A percentile compares a stretch with the other conserved stretches of the same genome.
phyloP scores from a whole-genome alignment of 441 rosid genomes.

The Capsella rubella region DNA sequence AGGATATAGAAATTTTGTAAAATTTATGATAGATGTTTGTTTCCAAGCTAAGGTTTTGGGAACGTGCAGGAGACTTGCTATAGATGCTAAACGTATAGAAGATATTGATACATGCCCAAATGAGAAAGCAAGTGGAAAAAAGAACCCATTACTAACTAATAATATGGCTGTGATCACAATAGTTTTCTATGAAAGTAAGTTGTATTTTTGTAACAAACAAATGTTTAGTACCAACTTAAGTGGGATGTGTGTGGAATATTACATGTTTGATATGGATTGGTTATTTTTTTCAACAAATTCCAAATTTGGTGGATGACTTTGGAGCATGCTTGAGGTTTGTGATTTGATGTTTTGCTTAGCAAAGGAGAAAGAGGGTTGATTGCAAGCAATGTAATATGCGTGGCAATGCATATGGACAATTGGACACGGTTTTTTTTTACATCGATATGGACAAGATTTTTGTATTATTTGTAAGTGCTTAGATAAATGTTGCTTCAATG shows the following conservation, averaged over 20 bases:
- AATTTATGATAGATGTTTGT: conserved; percentile 14
- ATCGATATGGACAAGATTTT: background rate
- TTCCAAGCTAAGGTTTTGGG: conserved; percentile 35
- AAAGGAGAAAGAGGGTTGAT: conserved; percentile 26
- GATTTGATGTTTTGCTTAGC: conserved; percentile 34
- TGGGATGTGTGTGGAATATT: conserved; percentile 18
- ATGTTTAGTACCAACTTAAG: background rate
- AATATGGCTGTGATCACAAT: background rate
- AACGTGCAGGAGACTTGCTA: conserved; percentile 28
- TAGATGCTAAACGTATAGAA: conserved; percentile 35
- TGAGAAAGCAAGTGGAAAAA: background rate
- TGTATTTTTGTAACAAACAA: background rate
- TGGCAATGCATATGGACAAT: conserved; percentile 30
- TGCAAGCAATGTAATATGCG: conserved; percentile 35
- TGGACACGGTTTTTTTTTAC: background rate
- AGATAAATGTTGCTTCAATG: conserved; percentile 7
- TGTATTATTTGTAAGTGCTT: background rate
- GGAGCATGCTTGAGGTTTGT: conserved; percentile 32
- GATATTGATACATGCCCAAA: background rate
- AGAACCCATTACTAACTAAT: background rate
- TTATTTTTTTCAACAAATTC: background rate
- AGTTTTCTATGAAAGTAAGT: background rate
- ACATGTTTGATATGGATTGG: conserved; percentile 13
- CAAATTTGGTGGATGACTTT: conserved; percentile 8
- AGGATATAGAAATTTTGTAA: background rate